A percentile compares a stretch with the other conserved stretches of the same genome.
These are phyloP conservation scores for Phyllostachys edulis DNA, from an alignment of 176 grass and related monocot species.

Conservation along the genomic window DNA sequence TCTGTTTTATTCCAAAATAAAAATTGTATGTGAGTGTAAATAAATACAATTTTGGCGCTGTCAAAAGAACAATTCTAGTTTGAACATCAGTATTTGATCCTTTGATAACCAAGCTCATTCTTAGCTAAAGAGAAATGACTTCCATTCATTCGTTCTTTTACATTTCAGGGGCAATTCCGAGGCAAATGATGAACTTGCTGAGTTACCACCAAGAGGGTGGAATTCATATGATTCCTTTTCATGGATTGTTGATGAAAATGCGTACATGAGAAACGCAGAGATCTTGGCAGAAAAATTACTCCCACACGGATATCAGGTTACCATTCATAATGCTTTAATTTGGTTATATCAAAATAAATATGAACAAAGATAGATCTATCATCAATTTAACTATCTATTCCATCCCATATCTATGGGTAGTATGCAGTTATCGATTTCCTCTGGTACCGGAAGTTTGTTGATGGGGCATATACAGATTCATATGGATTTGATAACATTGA, in stretches of 20 bases:
- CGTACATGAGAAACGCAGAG: constrained; percentile 70
- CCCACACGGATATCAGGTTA: constrained; percentile 75
- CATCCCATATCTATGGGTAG: constrained; percentile 36
- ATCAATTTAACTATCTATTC: constrained; percentile 3
- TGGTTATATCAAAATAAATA: constrained; percentile 4
- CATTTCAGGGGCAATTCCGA: constrained; percentile 38
- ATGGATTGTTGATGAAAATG: constrained; percentile 69
- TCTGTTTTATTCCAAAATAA: neutral
- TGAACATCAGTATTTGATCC: neutral
- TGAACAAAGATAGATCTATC: neutral
- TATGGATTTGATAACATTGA: constrained; percentile 83
- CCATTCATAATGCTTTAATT: neutral
- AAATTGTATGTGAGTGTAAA: neutral
- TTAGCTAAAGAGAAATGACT: constrained; percentile 3
- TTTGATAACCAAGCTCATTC: neutral
- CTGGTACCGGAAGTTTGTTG: constrained; percentile 76
- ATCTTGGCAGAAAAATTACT: constrained; percentile 68
- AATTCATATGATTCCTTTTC: constrained; percentile 97
- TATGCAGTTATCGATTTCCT: constrained; percentile 85
- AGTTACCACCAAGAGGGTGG: constrained; percentile 77
- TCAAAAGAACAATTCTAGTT: neutral
- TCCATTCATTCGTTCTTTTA: neutral
- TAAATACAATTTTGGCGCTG: neutral
- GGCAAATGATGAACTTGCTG: constrained; percentile 33
- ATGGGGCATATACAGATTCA: constrained; percentile 60